Evolutionary conservation across 1,284 basidiomycete genomes (phyloP), one percentile per base, ranked within the genome.

Genomic region (Fistulinella staudtii): DNA sequence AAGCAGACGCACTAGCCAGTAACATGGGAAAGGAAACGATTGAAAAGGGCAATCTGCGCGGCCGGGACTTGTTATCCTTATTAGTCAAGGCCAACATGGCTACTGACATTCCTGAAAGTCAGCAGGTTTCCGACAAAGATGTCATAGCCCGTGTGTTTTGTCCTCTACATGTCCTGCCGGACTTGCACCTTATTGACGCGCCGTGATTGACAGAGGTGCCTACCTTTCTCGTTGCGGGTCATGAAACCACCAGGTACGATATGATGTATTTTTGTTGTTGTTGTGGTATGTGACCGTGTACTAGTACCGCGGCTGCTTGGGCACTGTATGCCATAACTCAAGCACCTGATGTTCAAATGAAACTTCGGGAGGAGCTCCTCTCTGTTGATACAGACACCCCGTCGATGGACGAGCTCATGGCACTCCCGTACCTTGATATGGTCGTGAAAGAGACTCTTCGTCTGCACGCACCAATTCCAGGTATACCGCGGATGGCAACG

Each of bases 371-470:
- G 2, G 92, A 94, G 59, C 67, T 88, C 1, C 55, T 70, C 6
- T 54, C 63, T 0, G 57, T 80, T 7, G 55, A 64, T 1, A 73
- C 70, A 0, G 76, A 81, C 18, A 71, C 58, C 5, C 77, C 77
- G 2, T 72, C 74, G 0, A 79, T 81, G 75, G 81, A 84, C 17
- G 71, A 80, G 37, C 67, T 84, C 15, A 74, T 75, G 41, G 58
- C 69, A 3, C 65, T 83, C 4, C 72, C 74, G 3, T 83, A 81
- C 51, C 77, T 83, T 15, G 80, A 83, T 50, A 65, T 67, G 24
- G 80, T 89, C 8, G 69, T 86, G 4, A 76, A 79, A 17, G 89
- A 93, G 63, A 71, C 73, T 0, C 66, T 92, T 30, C 75, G 89
- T 6, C 49, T 89, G 11, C 69, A 82, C 53, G 54, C 79, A 0